Evolutionary conservation across 2,329 filamentous ascomycete genomes (phyloP).

Genomic region (Stagonosporopsis chrysanthemi): DNA sequence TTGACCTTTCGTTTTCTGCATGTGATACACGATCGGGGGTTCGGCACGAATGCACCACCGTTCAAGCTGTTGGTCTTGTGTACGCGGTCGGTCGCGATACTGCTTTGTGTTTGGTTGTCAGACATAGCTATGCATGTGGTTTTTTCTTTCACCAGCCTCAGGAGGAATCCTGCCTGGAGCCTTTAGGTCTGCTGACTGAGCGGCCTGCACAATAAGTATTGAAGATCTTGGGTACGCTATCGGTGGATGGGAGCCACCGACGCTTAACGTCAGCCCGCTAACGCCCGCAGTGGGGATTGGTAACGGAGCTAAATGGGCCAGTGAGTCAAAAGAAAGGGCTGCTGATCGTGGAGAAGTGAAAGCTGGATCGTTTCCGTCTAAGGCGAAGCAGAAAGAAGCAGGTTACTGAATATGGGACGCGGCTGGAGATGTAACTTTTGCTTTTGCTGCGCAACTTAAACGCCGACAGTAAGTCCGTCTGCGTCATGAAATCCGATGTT

Average conservation of each 20-base stretch:
- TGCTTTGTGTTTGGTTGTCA: slow-evolving; percentile 31
- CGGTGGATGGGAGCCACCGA: slow-evolving; percentile 14
- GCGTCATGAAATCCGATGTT: slow-evolving; percentile 8
- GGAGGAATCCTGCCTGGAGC: neutral
- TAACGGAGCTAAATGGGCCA: slow-evolving; percentile 1
- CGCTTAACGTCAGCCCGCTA: slow-evolving; percentile 11
- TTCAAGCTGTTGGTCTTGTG: slow-evolving; percentile 29
- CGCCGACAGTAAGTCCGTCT: slow-evolving; percentile 10
- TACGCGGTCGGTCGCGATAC: slow-evolving; percentile 28
- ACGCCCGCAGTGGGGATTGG: slow-evolving; percentile 16
- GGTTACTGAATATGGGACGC: neutral
- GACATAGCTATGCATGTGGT: slow-evolving; percentile 29
- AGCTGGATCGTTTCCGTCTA: neutral
- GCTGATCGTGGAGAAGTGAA: neutral
- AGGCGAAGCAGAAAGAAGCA: neutral
- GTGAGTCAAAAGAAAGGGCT: slow-evolving; percentile 12
- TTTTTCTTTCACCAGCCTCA: neutral
- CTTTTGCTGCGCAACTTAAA: slow-evolving; percentile 1
- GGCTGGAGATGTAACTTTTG: neutral
- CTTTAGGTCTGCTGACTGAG: slow-evolving; percentile 1
- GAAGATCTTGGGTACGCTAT: slow-evolving; percentile 14
- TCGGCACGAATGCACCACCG: slow-evolving; percentile 24
- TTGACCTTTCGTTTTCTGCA: slow-evolving; percentile 68
- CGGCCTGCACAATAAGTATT: slow-evolving; percentile 2
- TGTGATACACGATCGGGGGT: slow-evolving; percentile 48